phyloP scores from a whole-genome alignment of 176 grass and related monocot species.

The Juncus inflexus region DNA sequence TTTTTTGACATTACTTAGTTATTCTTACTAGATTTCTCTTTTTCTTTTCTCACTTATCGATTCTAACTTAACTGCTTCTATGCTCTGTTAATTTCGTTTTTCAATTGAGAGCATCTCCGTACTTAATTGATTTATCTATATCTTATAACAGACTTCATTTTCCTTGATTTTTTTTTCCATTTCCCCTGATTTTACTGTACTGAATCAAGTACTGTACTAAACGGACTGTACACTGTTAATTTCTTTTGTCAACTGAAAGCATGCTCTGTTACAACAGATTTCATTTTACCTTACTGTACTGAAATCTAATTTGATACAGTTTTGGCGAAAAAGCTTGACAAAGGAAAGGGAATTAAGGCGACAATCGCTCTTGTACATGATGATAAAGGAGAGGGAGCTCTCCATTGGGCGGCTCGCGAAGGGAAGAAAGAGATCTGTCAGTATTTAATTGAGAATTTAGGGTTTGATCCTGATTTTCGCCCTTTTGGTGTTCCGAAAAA shows the following conservation, averaged over 20 bases:
- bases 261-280: no score
- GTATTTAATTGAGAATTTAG: constrained; percentile 12
- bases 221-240: no score
- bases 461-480: constrained; percentile 6
- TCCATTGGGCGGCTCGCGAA: neutral
- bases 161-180: neutral
- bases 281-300: no score
- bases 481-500: neutral
- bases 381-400: neutral
- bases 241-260: no score
- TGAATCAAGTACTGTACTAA: no score
- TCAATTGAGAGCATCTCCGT: no score
- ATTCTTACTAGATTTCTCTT: no score
- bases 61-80: no score
- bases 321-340: neutral
- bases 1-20: no score
- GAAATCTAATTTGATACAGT: neutral
- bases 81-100: no score
- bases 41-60: no score
- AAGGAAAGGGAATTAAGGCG: neutral
- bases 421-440: neutral
- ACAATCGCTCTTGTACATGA: neutral
- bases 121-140: neutral
- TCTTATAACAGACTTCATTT: neutral
- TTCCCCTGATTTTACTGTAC: neutral